Conservation (phyloP, 225 moss, liverwort and hornwort genomes). For the Straminergon stramineum region DNA sequence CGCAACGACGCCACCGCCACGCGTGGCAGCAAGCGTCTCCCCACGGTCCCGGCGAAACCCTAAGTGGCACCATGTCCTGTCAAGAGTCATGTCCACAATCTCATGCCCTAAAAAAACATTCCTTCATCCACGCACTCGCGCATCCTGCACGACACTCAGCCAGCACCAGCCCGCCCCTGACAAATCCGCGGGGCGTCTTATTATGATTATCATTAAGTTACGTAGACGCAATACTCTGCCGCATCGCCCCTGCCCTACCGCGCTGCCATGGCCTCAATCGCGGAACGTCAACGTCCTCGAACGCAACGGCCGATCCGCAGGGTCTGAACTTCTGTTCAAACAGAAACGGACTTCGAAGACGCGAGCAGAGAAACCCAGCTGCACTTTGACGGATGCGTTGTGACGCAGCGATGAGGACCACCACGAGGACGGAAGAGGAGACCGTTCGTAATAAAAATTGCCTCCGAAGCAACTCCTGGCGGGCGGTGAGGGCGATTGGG, state of each 20-base stretch:
- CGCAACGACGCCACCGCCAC: background rate
- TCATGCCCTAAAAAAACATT: background rate
- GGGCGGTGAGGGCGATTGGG: background rate
- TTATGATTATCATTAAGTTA: no score
- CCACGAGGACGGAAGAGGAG: background rate
- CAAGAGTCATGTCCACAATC: background rate
- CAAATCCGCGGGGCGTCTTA: background rate
- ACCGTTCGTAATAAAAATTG: background rate
- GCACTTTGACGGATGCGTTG: background rate
- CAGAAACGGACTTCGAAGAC: no score
- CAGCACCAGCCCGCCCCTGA: background rate
- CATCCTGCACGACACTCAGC: background rate
- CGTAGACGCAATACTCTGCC: background rate
- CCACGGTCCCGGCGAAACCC: background rate
- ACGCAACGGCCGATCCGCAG: background rate
- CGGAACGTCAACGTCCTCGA: background rate
- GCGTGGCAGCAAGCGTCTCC: background rate
- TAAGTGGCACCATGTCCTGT: background rate
- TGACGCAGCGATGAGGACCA: background rate
- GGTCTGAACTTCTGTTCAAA: background rate
- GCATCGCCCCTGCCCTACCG: background rate
- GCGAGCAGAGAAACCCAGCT: background rate
- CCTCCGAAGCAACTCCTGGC: background rate
- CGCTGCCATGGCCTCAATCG: background rate
- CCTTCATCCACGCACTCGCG: background rate